Conservation (phyloP, 208 protist species). For the Phytomonas francai region DNA sequence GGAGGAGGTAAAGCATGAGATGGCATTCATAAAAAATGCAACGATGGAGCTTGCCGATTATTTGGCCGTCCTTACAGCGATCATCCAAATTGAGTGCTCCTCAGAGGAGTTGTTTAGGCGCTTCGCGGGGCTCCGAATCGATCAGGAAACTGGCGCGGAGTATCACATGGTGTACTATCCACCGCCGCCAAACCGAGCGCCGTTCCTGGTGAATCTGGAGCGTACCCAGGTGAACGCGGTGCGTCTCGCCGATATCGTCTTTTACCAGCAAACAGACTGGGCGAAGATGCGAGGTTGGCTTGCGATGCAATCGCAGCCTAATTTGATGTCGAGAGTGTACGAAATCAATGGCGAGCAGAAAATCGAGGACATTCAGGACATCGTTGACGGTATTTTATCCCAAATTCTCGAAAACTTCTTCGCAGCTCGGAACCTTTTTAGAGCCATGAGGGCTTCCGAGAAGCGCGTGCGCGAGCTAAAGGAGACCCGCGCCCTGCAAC, state of each 20-base stretch:
- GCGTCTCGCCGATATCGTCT: constrained; percentile 59
- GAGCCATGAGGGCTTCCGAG: constrained; percentile 33
- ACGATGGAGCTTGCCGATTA: constrained; percentile 29
- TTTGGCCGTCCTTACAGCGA: constrained; percentile 27
- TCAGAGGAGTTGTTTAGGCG: constrained; percentile 64
- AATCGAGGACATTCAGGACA: constrained; percentile 13
- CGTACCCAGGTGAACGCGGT: constrained; percentile 49
- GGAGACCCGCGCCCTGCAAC: constrained; percentile 24
- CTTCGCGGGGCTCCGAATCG: constrained; percentile 73
- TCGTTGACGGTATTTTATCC: constrained; percentile 10
- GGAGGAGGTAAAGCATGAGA: constrained; percentile 29
- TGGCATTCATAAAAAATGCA: constrained; percentile 31
- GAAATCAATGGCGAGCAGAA: constrained; percentile 46
- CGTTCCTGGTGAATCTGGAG: constrained; percentile 56
- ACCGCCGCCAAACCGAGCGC: constrained; percentile 56
- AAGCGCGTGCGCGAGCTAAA: constrained; percentile 28
- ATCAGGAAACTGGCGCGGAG: constrained; percentile 60
- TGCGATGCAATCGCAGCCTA: constrained; percentile 13
- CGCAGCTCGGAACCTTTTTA: constrained; percentile 18
- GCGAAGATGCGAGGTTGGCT: constrained; percentile 36
- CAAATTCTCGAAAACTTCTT: neutral
- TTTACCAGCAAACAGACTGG: constrained; percentile 60
- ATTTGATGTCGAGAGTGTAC: constrained; percentile 29
- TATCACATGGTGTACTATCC: constrained; percentile 82
- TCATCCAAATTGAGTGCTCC: constrained; percentile 61